phyloP scores from a whole-genome alignment of 2,329 filamentous ascomycete genomes.

The Diaporthe sp. region DNA sequence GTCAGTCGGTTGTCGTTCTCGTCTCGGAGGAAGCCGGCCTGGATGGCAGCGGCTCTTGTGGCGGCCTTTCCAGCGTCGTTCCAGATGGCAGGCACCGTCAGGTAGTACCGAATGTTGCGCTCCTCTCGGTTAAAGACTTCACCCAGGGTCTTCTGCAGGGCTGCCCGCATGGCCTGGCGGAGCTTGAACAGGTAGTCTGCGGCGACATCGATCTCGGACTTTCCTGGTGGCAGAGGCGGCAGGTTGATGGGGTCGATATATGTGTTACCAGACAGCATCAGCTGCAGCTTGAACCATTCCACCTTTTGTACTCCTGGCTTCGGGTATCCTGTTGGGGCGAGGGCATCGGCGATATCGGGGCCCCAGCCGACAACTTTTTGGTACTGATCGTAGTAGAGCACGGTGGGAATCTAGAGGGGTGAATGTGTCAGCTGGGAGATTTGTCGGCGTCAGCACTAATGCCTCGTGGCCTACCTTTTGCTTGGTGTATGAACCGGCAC shows the following conservation, averaged over 20 bases:
- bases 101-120: slow-evolving; percentile 96
- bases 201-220: slow-evolving; percentile 99
- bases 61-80: slow-evolving; percentile 99
- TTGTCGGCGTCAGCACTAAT: background rate
- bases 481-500: slow-evolving; percentile 96
- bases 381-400: slow-evolving; percentile 99
- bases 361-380: slow-evolving; percentile 99
- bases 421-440: slow-evolving; percentile 1
- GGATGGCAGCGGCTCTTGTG: slow-evolving; percentile 93
- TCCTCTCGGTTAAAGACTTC: slow-evolving; percentile 99
- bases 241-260: slow-evolving; percentile 99
- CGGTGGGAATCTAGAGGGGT: slow-evolving; percentile 86
- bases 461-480: slow-evolving; percentile 79
- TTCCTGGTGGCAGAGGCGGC: slow-evolving; percentile 94
- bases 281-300: slow-evolving; percentile 99
- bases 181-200: slow-evolving; percentile 99
- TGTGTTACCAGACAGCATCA: slow-evolving; percentile 98
- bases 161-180: slow-evolving; percentile 94
- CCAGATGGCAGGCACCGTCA: slow-evolving; percentile 99
- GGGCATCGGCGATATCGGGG: slow-evolving; percentile 95
- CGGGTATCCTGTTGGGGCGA: slow-evolving; percentile 96
- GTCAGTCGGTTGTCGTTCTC: slow-evolving; percentile 98
- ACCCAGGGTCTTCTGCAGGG: slow-evolving; percentile 94
- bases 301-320: slow-evolving; percentile 99
- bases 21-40: slow-evolving; percentile 95